Evolutionary conservation across 2,329 filamentous ascomycete species (phyloP).

Genomic region (Diaporthe batatas): DNA sequence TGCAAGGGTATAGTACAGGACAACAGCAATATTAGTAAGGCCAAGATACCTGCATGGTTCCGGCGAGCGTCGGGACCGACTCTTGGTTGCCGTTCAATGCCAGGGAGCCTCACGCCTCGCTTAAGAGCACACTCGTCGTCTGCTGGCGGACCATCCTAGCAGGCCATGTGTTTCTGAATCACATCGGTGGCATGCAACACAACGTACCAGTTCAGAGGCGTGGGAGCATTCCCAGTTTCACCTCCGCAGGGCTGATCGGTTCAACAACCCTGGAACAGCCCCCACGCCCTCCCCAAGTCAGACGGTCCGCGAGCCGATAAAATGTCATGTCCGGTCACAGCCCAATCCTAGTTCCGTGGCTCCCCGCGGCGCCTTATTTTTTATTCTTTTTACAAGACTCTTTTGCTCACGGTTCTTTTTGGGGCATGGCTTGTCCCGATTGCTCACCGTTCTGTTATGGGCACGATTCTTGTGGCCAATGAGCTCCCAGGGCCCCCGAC

Average conservation of each 20-base stretch:
- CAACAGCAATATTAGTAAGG: not conserved
- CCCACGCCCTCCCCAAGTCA: conserved; percentile 5
- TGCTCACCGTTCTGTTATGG: conserved; percentile 16
- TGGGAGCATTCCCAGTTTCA: not conserved
- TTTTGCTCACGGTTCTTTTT: not conserved
- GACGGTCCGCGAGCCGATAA: conserved; percentile 23
- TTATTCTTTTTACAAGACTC: not conserved
- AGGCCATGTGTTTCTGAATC: not conserved
- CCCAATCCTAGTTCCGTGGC: not conserved
- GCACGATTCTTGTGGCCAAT: not conserved
- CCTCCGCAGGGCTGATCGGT: conserved; percentile 15
- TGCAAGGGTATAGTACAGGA: too few species aligned
- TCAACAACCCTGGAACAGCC: conserved; percentile 7
- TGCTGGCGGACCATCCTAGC: not conserved
- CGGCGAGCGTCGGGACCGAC: not conserved
- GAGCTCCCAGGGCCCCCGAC: not conserved
- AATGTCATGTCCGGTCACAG: conserved; percentile 7
- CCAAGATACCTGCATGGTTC: not conserved
- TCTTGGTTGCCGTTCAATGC: not conserved
- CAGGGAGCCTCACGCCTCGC: not conserved
- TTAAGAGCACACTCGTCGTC: not conserved
- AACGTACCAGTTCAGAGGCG: not conserved
- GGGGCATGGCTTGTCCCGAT: not conserved
- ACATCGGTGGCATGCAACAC: not conserved
- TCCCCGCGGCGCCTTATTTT: conserved; percentile 2